phyloP scores from a whole-genome alignment of 768 basidiomycete species.

The Auriscalpium orientale region DNA sequence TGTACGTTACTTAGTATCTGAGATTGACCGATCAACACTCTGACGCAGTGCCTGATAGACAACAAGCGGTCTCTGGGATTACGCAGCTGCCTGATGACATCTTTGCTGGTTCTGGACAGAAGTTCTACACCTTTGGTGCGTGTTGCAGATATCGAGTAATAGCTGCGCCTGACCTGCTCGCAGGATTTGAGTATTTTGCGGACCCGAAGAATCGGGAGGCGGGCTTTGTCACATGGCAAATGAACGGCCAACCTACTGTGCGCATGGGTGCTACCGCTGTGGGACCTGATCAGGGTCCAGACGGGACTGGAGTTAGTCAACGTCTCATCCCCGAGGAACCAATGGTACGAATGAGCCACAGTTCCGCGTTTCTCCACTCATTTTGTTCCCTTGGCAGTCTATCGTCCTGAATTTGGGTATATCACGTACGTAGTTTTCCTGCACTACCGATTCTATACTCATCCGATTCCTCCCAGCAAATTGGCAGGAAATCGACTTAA shows the following conservation, averaged over 20 bases:
- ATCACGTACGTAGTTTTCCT: conserved; percentile 32
- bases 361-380: background rate
- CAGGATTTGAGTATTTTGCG: conserved; percentile 72
- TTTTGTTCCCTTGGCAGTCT: conserved; percentile 19
- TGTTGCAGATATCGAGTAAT: background rate
- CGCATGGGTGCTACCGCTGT: conserved; percentile 49
- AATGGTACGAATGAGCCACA: conserved; percentile 19
- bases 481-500: conserved; percentile 56
- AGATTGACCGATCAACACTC: background rate
- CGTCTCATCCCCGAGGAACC: conserved; percentile 54
- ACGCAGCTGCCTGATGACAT: conserved; percentile 43
- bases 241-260: conserved; percentile 45
- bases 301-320: conserved; percentile 47
- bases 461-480: conserved; percentile 30
- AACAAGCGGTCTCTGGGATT: conserved; percentile 42
- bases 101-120: conserved; percentile 50
- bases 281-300: conserved; percentile 33
- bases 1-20: conserved; percentile 22
- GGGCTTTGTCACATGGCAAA: conserved; percentile 73
- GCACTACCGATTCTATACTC: background rate
- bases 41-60: conserved; percentile 17
- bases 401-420: conserved; percentile 60
- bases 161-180: background rate
- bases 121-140: conserved; percentile 42
- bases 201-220: conserved; percentile 44